Base-by-base conservation (phyloP, 305 asterid genomes). In the Caryopteris hybrid region DNA sequence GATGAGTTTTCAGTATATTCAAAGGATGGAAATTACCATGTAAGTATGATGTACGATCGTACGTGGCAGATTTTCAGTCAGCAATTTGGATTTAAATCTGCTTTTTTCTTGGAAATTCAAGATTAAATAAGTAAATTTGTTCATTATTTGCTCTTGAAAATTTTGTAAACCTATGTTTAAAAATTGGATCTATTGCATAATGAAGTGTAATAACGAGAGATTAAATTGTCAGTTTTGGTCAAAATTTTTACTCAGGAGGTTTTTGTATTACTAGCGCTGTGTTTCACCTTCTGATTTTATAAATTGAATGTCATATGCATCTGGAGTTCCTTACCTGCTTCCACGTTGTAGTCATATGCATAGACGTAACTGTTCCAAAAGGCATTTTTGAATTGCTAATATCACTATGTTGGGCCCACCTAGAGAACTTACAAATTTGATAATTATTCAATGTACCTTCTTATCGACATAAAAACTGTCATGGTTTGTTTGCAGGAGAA, bases 401-500 rank as follows among this genome's bases (percentile, higher is more conserved):
- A 23, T 43, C 56, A 31, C 36, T 45, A 69, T 59, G 27, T 70
- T 65, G 55, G 54, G 16, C 25, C 57, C 47, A 29, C 20, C 18
- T 16, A 29, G 51, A 65, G 14, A 23, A 60, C 50, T 51, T 39
- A 10, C 53, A 8, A 6, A 14, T 63, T 48, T 9, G 54, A 70
- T 57, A 31, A 55, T 46, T 13, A 13, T 33, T 58, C 14, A 16
- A 53, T 13, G 6, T n/a, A 13, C 50, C 51, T 79, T 69, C 57
- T 22, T 52, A 14, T 60, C 54, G 23, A 38, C 60, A 31, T 20
- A 39, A 58, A 69, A 36, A 14, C 0, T 25, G 25, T 31, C 38
- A 2, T 18, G 46, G 2, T 4, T 65, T 22, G 12, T 72, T n/a
- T 73, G 59, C 81, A 87, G 95, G 86, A 86, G 64, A 75, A 69